Evolutionary conservation across 2,329 filamentous ascomycete species (phyloP).

Genomic region (Orbilia quercus): DNA sequence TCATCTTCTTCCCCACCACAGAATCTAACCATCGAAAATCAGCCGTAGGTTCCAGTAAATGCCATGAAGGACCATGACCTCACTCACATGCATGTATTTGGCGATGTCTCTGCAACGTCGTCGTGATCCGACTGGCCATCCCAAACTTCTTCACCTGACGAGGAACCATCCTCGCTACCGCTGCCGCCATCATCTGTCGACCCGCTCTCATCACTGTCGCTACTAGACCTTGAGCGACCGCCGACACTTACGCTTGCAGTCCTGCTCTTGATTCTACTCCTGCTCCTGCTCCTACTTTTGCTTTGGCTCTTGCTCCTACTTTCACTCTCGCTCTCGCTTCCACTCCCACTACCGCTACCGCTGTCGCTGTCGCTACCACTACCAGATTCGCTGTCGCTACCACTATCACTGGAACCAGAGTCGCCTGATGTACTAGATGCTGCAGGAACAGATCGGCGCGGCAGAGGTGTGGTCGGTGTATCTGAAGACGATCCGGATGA

Average conservation of each 20-base stretch:
- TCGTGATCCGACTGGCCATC: constrained; percentile 50
- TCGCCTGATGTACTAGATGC: constrained; percentile 37
- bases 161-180: constrained; percentile 37
- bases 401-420: constrained; percentile 37
- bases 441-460: constrained; percentile 13
- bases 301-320: constrained; percentile 42
- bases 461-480: constrained; percentile 35
- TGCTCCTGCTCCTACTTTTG: constrained; percentile 25
- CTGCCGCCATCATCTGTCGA: constrained; percentile 31
- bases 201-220: constrained; percentile 32
- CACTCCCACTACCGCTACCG: constrained; percentile 6
- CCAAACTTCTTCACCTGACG: constrained; percentile 40
- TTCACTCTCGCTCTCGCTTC: constrained; percentile 4
- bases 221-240: not conserved
- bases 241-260: constrained; percentile 1
- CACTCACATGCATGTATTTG: constrained; percentile 45
- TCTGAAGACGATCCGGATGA: constrained; percentile 29
- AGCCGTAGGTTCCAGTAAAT: constrained; percentile 13
- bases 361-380: constrained; percentile 7
- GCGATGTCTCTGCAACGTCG: constrained; percentile 14
- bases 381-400: constrained; percentile 40
- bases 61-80: not conserved
- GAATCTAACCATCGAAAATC: constrained; percentile 69
- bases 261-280: not conserved
- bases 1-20: constrained; percentile 85